These are phyloP conservation scores for Wickerhamiella galacta DNA, from an alignment of 805 yeast genomes.

Conservation along the genomic window DNA sequence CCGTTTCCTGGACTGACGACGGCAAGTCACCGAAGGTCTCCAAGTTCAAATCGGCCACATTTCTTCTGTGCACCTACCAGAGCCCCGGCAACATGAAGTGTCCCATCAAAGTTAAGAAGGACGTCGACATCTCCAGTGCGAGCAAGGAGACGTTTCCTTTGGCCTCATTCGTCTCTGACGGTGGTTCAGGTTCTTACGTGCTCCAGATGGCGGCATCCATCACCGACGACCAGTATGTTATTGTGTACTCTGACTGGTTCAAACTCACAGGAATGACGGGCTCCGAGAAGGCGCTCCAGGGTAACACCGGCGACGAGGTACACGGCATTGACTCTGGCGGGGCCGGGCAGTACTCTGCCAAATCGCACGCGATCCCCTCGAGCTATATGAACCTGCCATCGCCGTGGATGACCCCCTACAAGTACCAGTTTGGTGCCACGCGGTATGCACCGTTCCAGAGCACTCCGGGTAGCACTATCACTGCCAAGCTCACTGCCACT, in stretches of 20 bases:
- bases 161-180: slow-evolving; percentile 24
- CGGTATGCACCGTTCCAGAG: slow-evolving; percentile 87
- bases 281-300: slow-evolving; percentile 13
- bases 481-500: slow-evolving; percentile 41
- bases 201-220: slow-evolving; percentile 63
- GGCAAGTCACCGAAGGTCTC: slow-evolving; percentile 31
- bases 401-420: slow-evolving; percentile 56
- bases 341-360: slow-evolving; percentile 29
- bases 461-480: slow-evolving; percentile 62
- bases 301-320: slow-evolving; percentile 1
- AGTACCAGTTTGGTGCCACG: slow-evolving; percentile 58
- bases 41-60: slow-evolving; percentile 30
- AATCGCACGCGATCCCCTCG: slow-evolving; percentile 26
- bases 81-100: slow-evolving; percentile 31
- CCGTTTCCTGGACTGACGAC: slow-evolving; percentile 43
- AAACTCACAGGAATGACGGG: slow-evolving; percentile 59
- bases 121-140: slow-evolving; percentile 20
- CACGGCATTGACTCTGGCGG: slow-evolving; percentile 4
- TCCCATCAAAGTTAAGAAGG: slow-evolving; percentile 17
- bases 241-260: slow-evolving; percentile 24
- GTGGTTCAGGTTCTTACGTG: slow-evolving; percentile 52
- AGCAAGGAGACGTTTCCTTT: slow-evolving; percentile 27
- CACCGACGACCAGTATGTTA: slow-evolving; percentile 30
- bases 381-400: slow-evolving; percentile 23
- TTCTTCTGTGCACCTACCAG: slow-evolving; percentile 56